Base-by-base conservation (phyloP, 2,329 filamentous ascomycete species). In the Ophiostoma montium region DNA sequence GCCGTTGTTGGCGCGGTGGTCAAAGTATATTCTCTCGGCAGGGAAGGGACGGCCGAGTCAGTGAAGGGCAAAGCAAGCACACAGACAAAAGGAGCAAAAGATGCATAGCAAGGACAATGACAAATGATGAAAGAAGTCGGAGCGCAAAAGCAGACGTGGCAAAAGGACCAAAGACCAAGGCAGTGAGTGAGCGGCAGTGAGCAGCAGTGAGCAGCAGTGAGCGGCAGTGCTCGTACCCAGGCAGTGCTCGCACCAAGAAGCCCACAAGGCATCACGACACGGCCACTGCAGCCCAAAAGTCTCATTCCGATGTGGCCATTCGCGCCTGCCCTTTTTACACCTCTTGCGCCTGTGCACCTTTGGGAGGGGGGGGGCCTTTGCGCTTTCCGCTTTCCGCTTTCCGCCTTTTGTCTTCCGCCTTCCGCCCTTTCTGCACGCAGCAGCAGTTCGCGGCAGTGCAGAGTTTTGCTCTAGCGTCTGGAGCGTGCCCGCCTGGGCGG, bases 31-130 rank as follows among this genome's bases (percentile, higher is more conserved):
- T 44, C 35, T 47, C 52, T 53, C 52, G 50, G 47, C 30, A 52
- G 47, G 49, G 50, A 51, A 55, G 47, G 52, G 44, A 46, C 38
- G 52, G 41, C 50, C 44, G 49, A 54, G 50, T 50, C 45, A 49
- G 36, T 36, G 54, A 54, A 50, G 54, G 54, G 54, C 52, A 51
- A 53, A 52, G 49, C 52, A 52, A 43, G 53, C 15, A 27, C 19
- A 23, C 15, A 23, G 39, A 42, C 39, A 42, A 30, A 30, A 23
- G 23, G 15, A 42, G 15, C 21, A 19, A 16, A n/a, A n/a, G n/a
- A n/a, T n/a, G n/a, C n/a, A n/a, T n/a, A n/a, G n/a, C n/a, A n/a
- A n/a, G n/a, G 23, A 27, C 23, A 27, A 27, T 8, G 8, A 27
- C 23, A 27, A 8, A 27, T 8, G 23, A 27, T 8, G 8, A 27